Evolutionary conservation across 257 asterid genomes (phyloP).

Genomic region (Solanum boliviense): DNA sequence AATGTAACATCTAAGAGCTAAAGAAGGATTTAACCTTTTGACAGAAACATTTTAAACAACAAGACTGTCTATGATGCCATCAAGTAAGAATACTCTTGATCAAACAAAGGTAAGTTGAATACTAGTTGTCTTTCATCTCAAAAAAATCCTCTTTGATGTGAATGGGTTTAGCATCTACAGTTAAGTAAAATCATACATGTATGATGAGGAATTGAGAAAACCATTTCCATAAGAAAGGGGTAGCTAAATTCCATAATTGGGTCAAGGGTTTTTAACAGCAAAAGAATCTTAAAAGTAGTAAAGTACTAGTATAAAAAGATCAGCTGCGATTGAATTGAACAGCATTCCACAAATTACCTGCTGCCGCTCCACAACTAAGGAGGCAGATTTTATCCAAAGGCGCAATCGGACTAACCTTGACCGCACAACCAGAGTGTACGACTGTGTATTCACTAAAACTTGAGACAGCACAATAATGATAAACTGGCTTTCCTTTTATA

Average conservation of each 20-base stretch:
- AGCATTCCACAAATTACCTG: slow-evolving; percentile 36
- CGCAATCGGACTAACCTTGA: slow-evolving; percentile 58
- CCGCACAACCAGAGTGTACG: slow-evolving; percentile 95
- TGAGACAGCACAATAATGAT: slow-evolving; percentile 91
- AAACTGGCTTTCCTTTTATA: slow-evolving; percentile 57
- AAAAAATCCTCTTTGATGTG: background rate
- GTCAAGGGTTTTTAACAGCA: background rate
- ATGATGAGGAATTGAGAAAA: background rate
- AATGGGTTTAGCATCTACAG: background rate
- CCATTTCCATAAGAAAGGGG: background rate
- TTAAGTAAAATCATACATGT: background rate
- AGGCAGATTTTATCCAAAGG: slow-evolving; percentile 91
- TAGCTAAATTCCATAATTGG: background rate
- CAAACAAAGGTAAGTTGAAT: background rate
- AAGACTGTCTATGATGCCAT: background rate
- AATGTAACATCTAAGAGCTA: background rate
- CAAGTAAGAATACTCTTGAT: background rate
- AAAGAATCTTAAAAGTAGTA: background rate
- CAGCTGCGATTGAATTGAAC: background rate
- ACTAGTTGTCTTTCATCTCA: background rate
- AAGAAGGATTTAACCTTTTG: background rate
- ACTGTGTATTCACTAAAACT: slow-evolving; percentile 89
- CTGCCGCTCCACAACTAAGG: slow-evolving; percentile 95
- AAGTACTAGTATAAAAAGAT: background rate
- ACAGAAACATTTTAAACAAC: background rate